These are phyloP conservation scores for Penicillium sp. DNA, from an alignment of 2,329 filamentous ascomycete genomes.

Conservation along the genomic window DNA sequence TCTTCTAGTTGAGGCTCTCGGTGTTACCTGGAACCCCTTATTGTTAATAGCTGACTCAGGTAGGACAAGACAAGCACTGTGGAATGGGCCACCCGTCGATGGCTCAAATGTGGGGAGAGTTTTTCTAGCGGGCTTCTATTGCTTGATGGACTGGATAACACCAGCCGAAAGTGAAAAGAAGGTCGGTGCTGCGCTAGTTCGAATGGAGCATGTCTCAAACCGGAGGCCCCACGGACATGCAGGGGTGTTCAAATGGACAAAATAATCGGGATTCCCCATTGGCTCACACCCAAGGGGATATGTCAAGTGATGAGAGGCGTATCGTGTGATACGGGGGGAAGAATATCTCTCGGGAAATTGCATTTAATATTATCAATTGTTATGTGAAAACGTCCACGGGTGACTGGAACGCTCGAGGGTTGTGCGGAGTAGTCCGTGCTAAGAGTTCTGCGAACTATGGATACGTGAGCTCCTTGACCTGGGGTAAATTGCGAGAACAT, in stretches of 20 bases:
- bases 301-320: neutral
- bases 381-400: neutral
- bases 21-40: neutral
- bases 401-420: neutral
- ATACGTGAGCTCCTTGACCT: neutral
- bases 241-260: neutral
- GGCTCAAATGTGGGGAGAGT: neutral
- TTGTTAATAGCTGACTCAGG: neutral
- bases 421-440: neutral
- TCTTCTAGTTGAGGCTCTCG: neutral
- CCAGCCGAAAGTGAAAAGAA: neutral
- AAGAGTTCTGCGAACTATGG: neutral
- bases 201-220: neutral
- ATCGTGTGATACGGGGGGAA: neutral
- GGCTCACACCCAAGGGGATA: neutral
- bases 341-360: neutral
- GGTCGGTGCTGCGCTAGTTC: neutral
- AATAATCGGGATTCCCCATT: neutral
- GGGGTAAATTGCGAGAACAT: neutral
- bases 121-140: neutral
- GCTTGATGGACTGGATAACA: neutral
- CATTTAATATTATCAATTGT: neutral
- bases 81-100: neutral
- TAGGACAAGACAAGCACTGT: neutral
- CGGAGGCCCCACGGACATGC: conserved; percentile 1